Conservation (phyloP, 2,329 filamentous ascomycete species). For the Fusarium transvaalense region DNA sequence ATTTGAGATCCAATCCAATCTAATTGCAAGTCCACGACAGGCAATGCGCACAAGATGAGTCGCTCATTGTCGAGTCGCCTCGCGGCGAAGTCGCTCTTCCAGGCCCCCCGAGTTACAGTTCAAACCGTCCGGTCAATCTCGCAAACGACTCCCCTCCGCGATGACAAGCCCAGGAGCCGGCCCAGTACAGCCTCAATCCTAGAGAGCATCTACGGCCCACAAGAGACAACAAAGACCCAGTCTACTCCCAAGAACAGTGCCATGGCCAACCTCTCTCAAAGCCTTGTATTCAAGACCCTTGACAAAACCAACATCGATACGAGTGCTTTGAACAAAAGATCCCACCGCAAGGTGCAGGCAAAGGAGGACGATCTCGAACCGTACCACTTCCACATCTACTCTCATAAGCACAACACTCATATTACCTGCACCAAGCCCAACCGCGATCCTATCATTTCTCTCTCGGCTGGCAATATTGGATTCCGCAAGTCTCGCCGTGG, state of each 20-base stretch:
- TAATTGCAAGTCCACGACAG: slow-evolving; percentile 29
- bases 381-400: slow-evolving; percentile 88
- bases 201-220: slow-evolving; percentile 52
- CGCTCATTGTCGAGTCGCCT: slow-evolving; percentile 58
- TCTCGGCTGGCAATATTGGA: slow-evolving; percentile 90
- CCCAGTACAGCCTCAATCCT: slow-evolving; percentile 51
- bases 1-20: slow-evolving; percentile 27
- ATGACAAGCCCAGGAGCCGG: slow-evolving; percentile 46
- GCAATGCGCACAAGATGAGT: slow-evolving; percentile 58
- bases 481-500: slow-evolving; percentile 85
- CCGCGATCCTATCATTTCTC: slow-evolving; percentile 80
- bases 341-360: slow-evolving; percentile 38
- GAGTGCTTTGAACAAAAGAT: slow-evolving; percentile 47
- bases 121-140: slow-evolving; percentile 55
- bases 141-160: slow-evolving; percentile 52
- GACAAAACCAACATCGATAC: slow-evolving; percentile 52
- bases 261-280: slow-evolving; percentile 55
- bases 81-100: slow-evolving; percentile 56
- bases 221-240: slow-evolving; percentile 35
- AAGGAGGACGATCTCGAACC: slow-evolving; percentile 66
- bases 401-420: slow-evolving; percentile 95
- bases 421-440: slow-evolving; percentile 89
- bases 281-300: slow-evolving; percentile 56
- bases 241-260: slow-evolving; percentile 44
- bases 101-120: slow-evolving; percentile 39